Percentiles rank a stretch among this genome's conserved stretches.
Conservation (phyloP, 148 eudicot genomes). For the Polygonum aviculare region DNA sequence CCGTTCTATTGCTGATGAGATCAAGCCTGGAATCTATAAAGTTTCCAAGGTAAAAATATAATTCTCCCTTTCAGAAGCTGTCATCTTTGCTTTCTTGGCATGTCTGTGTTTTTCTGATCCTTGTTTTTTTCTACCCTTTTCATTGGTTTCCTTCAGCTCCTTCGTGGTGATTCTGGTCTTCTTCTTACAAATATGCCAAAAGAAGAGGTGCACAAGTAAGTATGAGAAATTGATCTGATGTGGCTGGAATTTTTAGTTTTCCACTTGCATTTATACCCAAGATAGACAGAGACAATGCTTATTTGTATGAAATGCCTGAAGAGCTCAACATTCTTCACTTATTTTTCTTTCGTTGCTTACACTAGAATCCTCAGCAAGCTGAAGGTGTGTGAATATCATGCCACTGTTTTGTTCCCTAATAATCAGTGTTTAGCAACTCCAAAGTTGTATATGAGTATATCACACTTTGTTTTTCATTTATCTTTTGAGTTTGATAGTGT, state of each 20-base stretch:
- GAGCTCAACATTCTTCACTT: background rate
- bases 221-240: background rate
- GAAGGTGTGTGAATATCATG: background rate
- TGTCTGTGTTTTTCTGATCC: background rate
- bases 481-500: background rate
- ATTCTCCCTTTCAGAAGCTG: background rate
- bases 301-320: background rate
- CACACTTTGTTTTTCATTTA: background rate
- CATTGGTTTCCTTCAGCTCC: conserved; percentile 32
- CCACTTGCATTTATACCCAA: background rate
- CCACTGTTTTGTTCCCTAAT: background rate
- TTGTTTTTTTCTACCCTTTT: background rate
- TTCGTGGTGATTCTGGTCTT: conserved; percentile 82
- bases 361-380: background rate
- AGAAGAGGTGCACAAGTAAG: conserved; percentile 73
- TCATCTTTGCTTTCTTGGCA: background rate
- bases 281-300: background rate
- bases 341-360: background rate
- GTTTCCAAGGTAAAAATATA: conserved; percentile 52
- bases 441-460: background rate
- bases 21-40: conserved; percentile 60
- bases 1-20: conserved; percentile 76
- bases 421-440: background rate
- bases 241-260: background rate
- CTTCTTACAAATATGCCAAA: conserved; percentile 59